Evolutionary conservation across 2,329 filamentous ascomycete species (phyloP), one percentile per base, ranked within the genome.

Genomic region (Teratosphaeria pseudoeucalypti): DNA sequence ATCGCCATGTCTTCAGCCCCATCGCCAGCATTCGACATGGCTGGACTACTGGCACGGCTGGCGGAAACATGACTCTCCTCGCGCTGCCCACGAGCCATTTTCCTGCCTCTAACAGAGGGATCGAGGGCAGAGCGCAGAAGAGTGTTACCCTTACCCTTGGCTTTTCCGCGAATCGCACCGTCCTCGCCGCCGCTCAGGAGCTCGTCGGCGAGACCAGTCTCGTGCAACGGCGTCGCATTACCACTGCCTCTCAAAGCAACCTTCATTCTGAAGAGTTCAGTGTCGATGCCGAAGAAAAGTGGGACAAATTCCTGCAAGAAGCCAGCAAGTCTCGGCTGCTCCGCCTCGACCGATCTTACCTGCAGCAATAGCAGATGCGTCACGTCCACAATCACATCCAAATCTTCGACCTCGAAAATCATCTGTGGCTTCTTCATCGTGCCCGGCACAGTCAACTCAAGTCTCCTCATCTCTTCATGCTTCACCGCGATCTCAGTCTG

Each of bases 401-500:
- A 68, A 61, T 83, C 80, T 34, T 81, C 77, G 67, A 96, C 90
- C 19, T 81, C 79, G 76, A 88, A 92, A 53, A 84, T 79, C 71
- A 90, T 88, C 72, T 96, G 92, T 70, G 72, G 68, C 32, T 68
- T 65, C 27, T 62, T 66, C 61, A 71, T 62, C 7, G 67, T 58
- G 10, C 65, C 67, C 3, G 66, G 68, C n/a, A 63, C 61, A 34
- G 63, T 62, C 34, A 66, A 62, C 34, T 68, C 66, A 66, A 86
- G 79, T 57, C 89, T 88, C 69, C 89, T 86, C 71, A 92, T 89
- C 74, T 96, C 92, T 72, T 97, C 92, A 66, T 92, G 88, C 73
- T 91, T 95, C 56, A 90, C 91, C 74, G 94, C 91, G 71, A 97
- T 92, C 61, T 94, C 87, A 67, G 91, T 89, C 37, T 94, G 87